phyloP scores from a whole-genome alignment of 2,329 filamentous ascomycete genomes.

The Cordyceps tenuipes region DNA sequence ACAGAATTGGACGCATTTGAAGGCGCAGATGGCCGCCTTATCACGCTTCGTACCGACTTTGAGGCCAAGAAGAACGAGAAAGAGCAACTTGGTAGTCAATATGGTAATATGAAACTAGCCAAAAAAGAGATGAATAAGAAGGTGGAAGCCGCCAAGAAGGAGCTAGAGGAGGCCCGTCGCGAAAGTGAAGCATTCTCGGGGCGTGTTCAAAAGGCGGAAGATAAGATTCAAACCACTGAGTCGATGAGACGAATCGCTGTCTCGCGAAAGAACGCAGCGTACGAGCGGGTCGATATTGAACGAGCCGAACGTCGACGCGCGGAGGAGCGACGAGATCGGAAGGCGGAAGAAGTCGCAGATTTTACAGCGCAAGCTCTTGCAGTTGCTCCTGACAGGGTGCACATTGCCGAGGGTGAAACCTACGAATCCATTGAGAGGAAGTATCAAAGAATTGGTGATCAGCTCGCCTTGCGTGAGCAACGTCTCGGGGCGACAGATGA shows the following conservation, averaged over 20 bases:
- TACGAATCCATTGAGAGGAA: slow-evolving; percentile 45
- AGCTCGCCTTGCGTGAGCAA: slow-evolving; percentile 49
- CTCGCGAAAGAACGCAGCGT: slow-evolving; percentile 52
- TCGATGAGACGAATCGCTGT: slow-evolving; percentile 46
- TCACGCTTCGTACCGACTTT: slow-evolving; percentile 50
- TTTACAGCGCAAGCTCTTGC: slow-evolving; percentile 47
- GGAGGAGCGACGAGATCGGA: slow-evolving; percentile 39
- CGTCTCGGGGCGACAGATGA: slow-evolving; percentile 56
- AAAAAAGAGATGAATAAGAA: slow-evolving; percentile 40
- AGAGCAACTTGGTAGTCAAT: slow-evolving; percentile 45
- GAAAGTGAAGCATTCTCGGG: slow-evolving; percentile 33
- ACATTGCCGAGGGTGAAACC: slow-evolving; percentile 58
- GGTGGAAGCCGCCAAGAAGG: slow-evolving; percentile 32
- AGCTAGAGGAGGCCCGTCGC: slow-evolving; percentile 24
- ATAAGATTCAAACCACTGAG: slow-evolving; percentile 40
- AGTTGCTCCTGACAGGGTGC: slow-evolving; percentile 47
- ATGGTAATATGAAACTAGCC: slow-evolving; percentile 40
- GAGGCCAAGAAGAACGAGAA: slow-evolving; percentile 41
- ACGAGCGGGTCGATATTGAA: slow-evolving; percentile 41
- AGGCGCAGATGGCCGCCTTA: slow-evolving; percentile 59
- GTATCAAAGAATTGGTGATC: slow-evolving; percentile 45
- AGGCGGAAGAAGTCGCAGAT: slow-evolving; percentile 40
- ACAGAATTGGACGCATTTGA: slow-evolving; percentile 59
- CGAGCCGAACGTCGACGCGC: slow-evolving; percentile 36
- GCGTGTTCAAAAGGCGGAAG: slow-evolving; percentile 46